Evolutionary conservation across 768 basidiomycete genomes (phyloP), one percentile per base, ranked within the genome.

Genomic region (Cystobasidium onofrii): DNA sequence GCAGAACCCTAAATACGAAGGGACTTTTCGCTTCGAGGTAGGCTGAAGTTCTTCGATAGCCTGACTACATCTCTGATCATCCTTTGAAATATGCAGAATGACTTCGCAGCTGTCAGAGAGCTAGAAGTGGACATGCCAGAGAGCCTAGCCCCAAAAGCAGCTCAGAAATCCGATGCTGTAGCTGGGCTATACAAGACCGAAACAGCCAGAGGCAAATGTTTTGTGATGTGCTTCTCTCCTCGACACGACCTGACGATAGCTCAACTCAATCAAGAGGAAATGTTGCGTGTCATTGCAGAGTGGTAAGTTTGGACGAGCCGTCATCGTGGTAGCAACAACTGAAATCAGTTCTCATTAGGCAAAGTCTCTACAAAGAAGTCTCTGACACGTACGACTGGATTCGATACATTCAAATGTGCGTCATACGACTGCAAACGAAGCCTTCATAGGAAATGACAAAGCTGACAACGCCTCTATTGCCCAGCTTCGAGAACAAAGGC

Each of bases 151-250:
- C 10, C 34, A 15, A 39, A 57, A n/a, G 29, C 63, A 0, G 39
- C 74, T 17, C 27, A 65, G 25, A 33, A 13, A 60, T 12, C n/a
- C 27, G 64, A 36, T 29, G 43, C 69, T 18, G 39, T 50, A 7
- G 54, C 66, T n/a, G 54, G 44, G 15, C 74, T 81, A 54, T 82
- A 81, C 78, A 66, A 62, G 1, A 81, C 84, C 0, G 84, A 88
- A 74, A 89, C 92, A 0, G 85, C 92, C 1, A 84, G 88, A 67
- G 93, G 92, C 3, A 85, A 84, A n/a, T 94, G 91, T 81, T 90
- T 92, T 80, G 93, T 95, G 46, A 81, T 96, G 65, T 85, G 90
- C 77, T 95, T 92, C 81, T 88, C 91, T 79, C 91, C 90, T 1
- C 83, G 88, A 55, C 92, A 95, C 79, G 89, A 94, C 78, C 83